Evolutionary conservation across 345 rosid genomes (phyloP).

Genomic region (Lenwebbia sp.): DNA sequence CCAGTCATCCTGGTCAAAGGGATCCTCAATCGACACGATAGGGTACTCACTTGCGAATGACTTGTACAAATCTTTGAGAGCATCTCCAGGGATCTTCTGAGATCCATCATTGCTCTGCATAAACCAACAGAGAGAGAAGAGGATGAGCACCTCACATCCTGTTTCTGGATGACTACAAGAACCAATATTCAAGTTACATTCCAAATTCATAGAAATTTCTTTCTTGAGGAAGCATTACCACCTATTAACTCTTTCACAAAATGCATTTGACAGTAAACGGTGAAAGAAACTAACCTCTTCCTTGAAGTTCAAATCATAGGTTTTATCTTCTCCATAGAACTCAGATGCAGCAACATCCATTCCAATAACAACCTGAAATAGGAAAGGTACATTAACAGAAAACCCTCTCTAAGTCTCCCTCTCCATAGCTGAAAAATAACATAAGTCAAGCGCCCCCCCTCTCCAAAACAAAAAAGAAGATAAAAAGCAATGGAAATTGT

Average conservation of each 20-base stretch:
- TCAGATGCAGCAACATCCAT: conserved; percentile 99
- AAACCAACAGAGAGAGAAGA: neutral
- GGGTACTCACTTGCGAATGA: conserved; percentile 82
- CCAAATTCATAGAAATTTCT: no score
- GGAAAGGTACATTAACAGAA: neutral
- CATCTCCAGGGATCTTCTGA: conserved; percentile 80
- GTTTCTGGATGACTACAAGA: neutral
- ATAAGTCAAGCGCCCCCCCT: neutral
- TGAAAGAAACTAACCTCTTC: conserved; percentile 39
- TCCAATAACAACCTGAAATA: conserved; percentile 80
- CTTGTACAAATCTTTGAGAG: conserved; percentile 83
- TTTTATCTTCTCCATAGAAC: conserved; percentile 66
- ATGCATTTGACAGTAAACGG: neutral
- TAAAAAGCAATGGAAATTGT: neutral
- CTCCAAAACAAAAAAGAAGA: no score
- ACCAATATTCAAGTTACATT: neutral
- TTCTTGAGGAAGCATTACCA: neutral
- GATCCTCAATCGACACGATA: conserved; percentile 92
- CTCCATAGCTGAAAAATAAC: neutral
- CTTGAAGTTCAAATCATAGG: conserved; percentile 83
- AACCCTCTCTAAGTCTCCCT: neutral
- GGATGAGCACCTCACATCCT: neutral
- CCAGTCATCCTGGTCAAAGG: conserved; percentile 99
- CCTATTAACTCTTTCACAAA: neutral
- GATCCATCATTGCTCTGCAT: conserved; percentile 76